A percentile compares a stretch with the other conserved stretches of the same genome.
Conservation (phyloP, 352 stramenopile species). For the Phytophthora pini region DNA sequence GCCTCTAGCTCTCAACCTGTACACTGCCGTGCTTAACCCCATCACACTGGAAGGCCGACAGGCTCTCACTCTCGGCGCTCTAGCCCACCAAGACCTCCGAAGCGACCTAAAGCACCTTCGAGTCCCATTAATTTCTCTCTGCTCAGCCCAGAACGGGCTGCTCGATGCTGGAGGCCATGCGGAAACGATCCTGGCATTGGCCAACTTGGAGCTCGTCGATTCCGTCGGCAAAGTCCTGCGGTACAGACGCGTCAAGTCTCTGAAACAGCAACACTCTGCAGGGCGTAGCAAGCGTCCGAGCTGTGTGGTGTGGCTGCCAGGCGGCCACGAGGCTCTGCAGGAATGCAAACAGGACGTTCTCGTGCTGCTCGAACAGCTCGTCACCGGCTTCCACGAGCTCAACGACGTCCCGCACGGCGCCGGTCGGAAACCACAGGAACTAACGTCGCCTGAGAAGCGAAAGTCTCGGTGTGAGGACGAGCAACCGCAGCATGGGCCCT, state of each 20-base stretch:
- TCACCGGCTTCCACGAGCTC: conserved; percentile 94
- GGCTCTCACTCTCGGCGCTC: conserved; percentile 88
- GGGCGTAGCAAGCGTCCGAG: conserved; percentile 32
- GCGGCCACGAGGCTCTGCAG: conserved; percentile 95
- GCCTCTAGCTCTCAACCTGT: conserved; percentile 95
- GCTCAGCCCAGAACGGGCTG: conserved; percentile 88
- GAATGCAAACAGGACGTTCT: conserved; percentile 90
- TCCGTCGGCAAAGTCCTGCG: conserved; percentile 83
- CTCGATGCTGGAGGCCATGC: conserved; percentile 84
- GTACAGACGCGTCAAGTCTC: conserved; percentile 29
- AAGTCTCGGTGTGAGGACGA: conserved; percentile 32
- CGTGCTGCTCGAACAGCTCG: conserved; percentile 92
- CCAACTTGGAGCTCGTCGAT: conserved; percentile 66
- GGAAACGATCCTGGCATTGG: conserved; percentile 67
- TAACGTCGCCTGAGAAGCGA: conserved; percentile 4
- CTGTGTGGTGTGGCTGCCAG: conserved; percentile 86
- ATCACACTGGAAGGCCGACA: conserved; percentile 93
- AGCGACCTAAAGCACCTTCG: conserved; percentile 52
- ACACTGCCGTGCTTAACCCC: conserved; percentile 95
- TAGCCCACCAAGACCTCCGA: conserved; percentile 85
- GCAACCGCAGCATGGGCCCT: conserved; percentile 13
- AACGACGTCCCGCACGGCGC: conserved; percentile 67
- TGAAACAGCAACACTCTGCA: conserved; percentile 19
- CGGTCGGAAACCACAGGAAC: conserved; percentile 27
- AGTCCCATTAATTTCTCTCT: conserved; percentile 89